phyloP scores from a whole-genome alignment of 2,329 filamentous ascomycete species.

The Fusarium anthophilum region DNA sequence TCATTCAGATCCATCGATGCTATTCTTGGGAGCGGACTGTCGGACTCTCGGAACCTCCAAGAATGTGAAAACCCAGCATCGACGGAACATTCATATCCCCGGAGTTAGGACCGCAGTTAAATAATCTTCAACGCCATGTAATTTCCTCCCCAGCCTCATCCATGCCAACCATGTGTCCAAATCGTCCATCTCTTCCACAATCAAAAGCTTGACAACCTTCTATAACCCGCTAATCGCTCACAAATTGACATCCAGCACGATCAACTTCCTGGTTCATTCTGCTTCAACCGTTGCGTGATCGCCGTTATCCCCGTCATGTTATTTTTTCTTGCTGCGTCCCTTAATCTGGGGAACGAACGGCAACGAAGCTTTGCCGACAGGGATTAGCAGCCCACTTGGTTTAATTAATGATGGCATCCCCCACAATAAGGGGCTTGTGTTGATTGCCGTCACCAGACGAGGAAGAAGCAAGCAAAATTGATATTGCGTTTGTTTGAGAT shows the following conservation, averaged over 20 bases:
- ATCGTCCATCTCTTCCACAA: not conserved
- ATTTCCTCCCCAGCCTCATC: conserved; percentile 7
- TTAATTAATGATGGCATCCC: conserved; percentile 36
- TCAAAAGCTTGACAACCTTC: conserved; percentile 14
- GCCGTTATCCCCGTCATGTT: conserved; percentile 13
- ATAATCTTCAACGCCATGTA: not conserved
- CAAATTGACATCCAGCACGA: not conserved
- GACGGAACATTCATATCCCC: not conserved
- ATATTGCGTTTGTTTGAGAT: conserved; percentile 20
- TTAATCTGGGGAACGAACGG: conserved; percentile 22
- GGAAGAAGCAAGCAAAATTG: not conserved
- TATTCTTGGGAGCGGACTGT: not conserved
- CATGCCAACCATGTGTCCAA: conserved; percentile 20
- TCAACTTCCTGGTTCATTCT: conserved; percentile 9
- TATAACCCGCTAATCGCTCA: conserved; percentile 11
- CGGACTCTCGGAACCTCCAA: not conserved
- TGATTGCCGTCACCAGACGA: not conserved
- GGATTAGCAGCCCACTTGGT: conserved; percentile 34
- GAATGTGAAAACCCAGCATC: not conserved
- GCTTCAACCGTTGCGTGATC: conserved; percentile 13
- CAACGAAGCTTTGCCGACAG: not conserved
- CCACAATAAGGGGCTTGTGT: conserved; percentile 28
- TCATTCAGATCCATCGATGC: not conserved
- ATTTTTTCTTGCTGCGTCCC: not conserved
- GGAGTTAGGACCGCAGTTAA: not conserved